These are phyloP conservation scores for Penicillium egyptiacum DNA, from an alignment of 495 filamentous ascomycete species.

Conservation along the genomic window DNA sequence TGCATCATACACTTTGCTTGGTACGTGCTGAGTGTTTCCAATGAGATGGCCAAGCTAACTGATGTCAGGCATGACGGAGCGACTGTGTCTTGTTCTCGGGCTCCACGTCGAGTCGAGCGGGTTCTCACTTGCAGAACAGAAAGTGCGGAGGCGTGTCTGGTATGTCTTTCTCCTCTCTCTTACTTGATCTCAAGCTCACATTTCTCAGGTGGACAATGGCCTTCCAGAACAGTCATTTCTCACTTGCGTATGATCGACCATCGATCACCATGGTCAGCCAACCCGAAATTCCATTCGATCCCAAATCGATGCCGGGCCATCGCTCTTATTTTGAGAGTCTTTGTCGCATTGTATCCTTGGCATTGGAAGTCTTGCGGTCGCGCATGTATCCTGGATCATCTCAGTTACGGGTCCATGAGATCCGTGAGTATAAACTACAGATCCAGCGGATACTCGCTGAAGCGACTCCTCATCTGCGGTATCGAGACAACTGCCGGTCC, in stretches of 20 bases:
- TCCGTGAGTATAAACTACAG: constrained; percentile 51
- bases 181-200: constrained; percentile 12
- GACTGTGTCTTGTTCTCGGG: constrained; percentile 59
- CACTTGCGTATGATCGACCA: constrained; percentile 59
- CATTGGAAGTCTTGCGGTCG: constrained; percentile 55
- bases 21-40: constrained; percentile 27
- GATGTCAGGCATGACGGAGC: constrained; percentile 53
- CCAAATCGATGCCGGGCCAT: constrained; percentile 48
- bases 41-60: constrained; percentile 9
- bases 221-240: constrained; percentile 62
- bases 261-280: constrained; percentile 55
- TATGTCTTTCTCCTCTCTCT: constrained; percentile 20
- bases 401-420: constrained; percentile 44
- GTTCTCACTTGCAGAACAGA: constrained; percentile 38
- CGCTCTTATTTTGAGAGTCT: constrained; percentile 56
- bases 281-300: constrained; percentile 49
- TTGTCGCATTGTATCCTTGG: constrained; percentile 52
- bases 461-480: constrained; percentile 53
- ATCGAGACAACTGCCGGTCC: constrained; percentile 46
- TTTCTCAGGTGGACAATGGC: constrained; percentile 54
- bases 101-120: constrained; percentile 54
- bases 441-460: constrained; percentile 52
- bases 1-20: constrained; percentile 59
- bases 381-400: constrained; percentile 45
- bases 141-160: constrained; percentile 44